Conservation (phyloP, 2,329 filamentous ascomycete species). For the Sclerotinia borealis region DNA sequence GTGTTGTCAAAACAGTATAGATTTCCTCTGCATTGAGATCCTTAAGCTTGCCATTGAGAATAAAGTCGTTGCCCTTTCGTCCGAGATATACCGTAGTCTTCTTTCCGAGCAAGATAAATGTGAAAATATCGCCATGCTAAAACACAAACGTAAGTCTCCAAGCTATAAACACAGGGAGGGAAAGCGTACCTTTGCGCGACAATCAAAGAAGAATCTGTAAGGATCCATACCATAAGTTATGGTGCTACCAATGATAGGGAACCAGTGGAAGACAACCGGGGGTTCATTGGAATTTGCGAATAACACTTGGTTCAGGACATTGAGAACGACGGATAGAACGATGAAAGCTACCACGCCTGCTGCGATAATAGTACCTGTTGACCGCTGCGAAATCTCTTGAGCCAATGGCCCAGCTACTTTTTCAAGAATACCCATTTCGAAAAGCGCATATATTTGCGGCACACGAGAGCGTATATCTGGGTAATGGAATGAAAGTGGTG, state of each 20-base stretch:
- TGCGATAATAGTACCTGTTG: slow-evolving; percentile 25
- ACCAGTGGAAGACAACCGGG: slow-evolving; percentile 73
- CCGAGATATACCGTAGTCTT: slow-evolving; percentile 84
- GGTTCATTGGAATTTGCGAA: slow-evolving; percentile 78
- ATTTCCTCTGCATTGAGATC: slow-evolving; percentile 89
- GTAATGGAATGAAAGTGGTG: not conserved
- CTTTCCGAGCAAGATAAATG: slow-evolving; percentile 80
- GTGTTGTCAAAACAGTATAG: slow-evolving; percentile 69
- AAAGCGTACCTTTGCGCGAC: slow-evolving; percentile 62
- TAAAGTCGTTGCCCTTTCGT: slow-evolving; percentile 80
- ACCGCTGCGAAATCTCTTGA: slow-evolving; percentile 28
- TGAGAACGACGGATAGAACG: slow-evolving; percentile 59
- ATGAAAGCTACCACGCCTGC: slow-evolving; percentile 36
- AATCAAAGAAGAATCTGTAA: slow-evolving; percentile 72
- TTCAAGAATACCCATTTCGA: slow-evolving; percentile 30
- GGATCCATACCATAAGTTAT: slow-evolving; percentile 94
- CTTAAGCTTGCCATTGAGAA: slow-evolving; percentile 83
- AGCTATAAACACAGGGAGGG: slow-evolving; percentile 32
- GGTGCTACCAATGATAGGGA: slow-evolving; percentile 83
- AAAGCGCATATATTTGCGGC: not conserved
- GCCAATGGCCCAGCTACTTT: slow-evolving; percentile 25
- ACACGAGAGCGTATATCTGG: not conserved
- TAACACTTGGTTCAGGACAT: slow-evolving; percentile 73
- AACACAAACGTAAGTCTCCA: slow-evolving; percentile 11
- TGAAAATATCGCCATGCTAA: slow-evolving; percentile 83